Evolutionary conservation across 2,329 filamentous ascomycete species (phyloP).

Genomic region (Cladosporium sphaerospermum): DNA sequence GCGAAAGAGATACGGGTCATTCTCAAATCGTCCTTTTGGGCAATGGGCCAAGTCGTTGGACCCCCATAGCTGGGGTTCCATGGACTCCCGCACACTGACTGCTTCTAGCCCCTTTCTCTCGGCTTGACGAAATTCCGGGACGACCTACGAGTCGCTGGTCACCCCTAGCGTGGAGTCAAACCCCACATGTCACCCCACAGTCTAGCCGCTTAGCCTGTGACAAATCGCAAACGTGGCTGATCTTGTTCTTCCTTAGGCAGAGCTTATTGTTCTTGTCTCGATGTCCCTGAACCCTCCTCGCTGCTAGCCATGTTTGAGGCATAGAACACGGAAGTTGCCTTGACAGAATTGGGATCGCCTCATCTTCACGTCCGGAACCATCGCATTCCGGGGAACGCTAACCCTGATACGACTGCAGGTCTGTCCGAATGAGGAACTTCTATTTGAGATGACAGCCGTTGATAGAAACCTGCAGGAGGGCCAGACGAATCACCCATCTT

Average conservation of each 20-base stretch:
- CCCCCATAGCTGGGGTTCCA: too few relatives aligned
- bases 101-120: background rate
- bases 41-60: too few relatives aligned
- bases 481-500: background rate
- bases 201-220: background rate
- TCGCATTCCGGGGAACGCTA: background rate
- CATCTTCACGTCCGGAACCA: background rate
- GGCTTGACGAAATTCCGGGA: background rate
- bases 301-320: background rate
- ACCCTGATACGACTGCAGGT: background rate
- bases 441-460: background rate
- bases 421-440: background rate
- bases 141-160: background rate
- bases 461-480: background rate
- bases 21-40: too few relatives aligned
- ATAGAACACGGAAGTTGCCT: background rate
- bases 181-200: background rate
- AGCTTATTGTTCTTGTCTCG: background rate
- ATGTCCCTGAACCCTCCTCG: background rate
- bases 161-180: background rate
- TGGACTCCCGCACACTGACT: too few relatives aligned
- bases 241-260: background rate
- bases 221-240: background rate
- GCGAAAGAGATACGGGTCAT: too few relatives aligned
- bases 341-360: background rate